A percentile compares a stretch with the other conserved stretches of the same genome.
Evolutionary conservation across 495 filamentous ascomycete species (phyloP).

Genomic region (Aspergillus saccharolyticus): DNA sequence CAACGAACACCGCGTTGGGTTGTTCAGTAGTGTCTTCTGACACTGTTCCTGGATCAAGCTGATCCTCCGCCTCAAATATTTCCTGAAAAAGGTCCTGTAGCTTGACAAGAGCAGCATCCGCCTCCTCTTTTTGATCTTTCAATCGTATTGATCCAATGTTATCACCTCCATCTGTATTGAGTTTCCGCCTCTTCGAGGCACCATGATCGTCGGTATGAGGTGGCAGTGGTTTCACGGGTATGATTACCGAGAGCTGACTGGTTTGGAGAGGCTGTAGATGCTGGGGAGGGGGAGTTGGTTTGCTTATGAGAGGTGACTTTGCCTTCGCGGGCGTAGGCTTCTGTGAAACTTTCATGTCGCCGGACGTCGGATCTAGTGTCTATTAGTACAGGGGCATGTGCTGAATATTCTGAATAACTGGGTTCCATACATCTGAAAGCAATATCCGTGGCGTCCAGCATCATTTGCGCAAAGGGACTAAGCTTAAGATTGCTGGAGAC

Average conservation of each 20-base stretch:
- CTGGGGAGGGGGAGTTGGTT: conserved; percentile 15
- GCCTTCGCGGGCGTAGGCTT: conserved; percentile 21
- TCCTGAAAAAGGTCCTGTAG: conserved; percentile 63
- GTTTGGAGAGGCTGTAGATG: conserved; percentile 15
- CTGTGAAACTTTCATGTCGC: conserved; percentile 7
- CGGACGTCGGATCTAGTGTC: conserved; percentile 16
- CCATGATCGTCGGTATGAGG: conserved; percentile 14
- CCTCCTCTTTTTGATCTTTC: conserved; percentile 72
- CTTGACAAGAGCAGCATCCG: conserved; percentile 63
- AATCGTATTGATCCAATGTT: conserved; percentile 29
- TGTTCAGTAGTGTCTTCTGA: conserved; percentile 29
- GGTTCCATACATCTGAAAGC: conserved; percentile 47
- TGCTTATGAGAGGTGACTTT: conserved; percentile 20
- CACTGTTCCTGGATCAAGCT: conserved; percentile 47
- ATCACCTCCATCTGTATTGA: conserved; percentile 26
- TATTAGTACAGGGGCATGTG: conserved; percentile 32
- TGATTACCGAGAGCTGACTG: conserved; percentile 35
- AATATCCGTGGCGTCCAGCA: conserved; percentile 52
- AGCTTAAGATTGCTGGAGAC: conserved; percentile 30
- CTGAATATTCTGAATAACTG: conserved; percentile 13
- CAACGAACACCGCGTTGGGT: conserved; percentile 40
- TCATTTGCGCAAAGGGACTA: conserved; percentile 54
- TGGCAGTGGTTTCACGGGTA: conserved; percentile 34
- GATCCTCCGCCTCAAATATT: conserved; percentile 75
- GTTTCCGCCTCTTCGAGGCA: conserved; percentile 29